These are phyloP conservation scores for Leptographium galeiforme DNA, from an alignment of 2,329 filamentous ascomycete species.

Conservation along the genomic window DNA sequence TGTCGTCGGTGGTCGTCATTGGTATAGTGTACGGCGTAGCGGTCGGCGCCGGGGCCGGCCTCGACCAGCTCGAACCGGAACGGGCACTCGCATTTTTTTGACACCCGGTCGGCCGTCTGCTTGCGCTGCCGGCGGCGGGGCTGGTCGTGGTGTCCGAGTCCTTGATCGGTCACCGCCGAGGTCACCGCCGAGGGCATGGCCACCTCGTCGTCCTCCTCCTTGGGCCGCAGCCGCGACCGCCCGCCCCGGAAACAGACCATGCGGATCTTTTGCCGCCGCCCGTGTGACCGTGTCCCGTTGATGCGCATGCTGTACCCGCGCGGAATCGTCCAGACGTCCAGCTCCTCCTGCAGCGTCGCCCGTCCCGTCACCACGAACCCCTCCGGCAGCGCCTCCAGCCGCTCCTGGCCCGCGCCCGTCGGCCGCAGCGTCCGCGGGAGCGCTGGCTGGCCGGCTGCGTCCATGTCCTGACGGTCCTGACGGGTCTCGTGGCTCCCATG, in stretches of 20 bases:
- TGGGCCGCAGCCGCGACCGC: slow-evolving; percentile 18
- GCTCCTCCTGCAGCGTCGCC: slow-evolving; percentile 21
- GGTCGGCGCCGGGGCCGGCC: slow-evolving; percentile 19
- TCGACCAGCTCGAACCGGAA: slow-evolving; percentile 24
- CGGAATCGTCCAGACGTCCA: slow-evolving; percentile 22
- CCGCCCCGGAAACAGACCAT: slow-evolving; percentile 25
- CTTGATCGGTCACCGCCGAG: background rate
- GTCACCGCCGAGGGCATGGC: background rate
- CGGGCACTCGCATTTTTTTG: slow-evolving; percentile 23
- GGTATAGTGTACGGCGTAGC: slow-evolving; percentile 25
- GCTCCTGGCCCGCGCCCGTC: slow-evolving; percentile 5
- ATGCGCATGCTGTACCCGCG: slow-evolving; percentile 25
- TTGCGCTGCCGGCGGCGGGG: slow-evolving; percentile 15
- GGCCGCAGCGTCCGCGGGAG: too few species aligned
- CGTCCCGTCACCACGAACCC: slow-evolving; percentile 20
- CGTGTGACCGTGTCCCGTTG: slow-evolving; percentile 22
- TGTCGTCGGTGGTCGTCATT: slow-evolving; percentile 20
- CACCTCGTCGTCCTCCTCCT: slow-evolving; percentile 2
- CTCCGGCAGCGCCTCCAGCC: slow-evolving; percentile 20
- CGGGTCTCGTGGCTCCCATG: too few species aligned
- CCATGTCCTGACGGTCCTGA: too few species aligned
- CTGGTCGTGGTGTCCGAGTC: background rate
- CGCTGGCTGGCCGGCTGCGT: too few species aligned
- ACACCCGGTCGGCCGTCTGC: slow-evolving; percentile 20
- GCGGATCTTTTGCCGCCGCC: slow-evolving; percentile 22